phyloP scores from a whole-genome alignment of 495 filamentous ascomycete genomes.

The Hyaloscypha finlandica region DNA sequence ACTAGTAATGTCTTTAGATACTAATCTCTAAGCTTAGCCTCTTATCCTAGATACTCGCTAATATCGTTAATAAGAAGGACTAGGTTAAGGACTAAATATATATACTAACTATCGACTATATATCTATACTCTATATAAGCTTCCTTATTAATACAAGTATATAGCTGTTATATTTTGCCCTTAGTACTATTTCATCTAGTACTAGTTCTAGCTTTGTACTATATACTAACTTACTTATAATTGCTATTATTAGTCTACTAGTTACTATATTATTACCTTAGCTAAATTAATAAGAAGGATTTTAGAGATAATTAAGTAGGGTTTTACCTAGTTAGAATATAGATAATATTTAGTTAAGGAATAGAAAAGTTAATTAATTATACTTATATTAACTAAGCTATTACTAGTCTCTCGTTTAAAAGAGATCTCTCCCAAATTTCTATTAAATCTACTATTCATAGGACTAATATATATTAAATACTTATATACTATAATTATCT shows the following conservation, averaged over 20 bases:
- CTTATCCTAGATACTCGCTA: conserved; percentile 8
- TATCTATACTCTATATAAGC: conserved; percentile 12
- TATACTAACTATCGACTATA: conserved; percentile 17
- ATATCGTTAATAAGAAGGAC: conserved; percentile 7
- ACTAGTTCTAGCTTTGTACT: not conserved
- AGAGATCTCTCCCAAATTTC: too few species aligned
- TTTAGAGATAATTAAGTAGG: not conserved
- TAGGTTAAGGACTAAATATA: conserved; percentile 13
- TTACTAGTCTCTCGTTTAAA: too few species aligned
- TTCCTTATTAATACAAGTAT: not conserved
- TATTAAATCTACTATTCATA: too few species aligned
- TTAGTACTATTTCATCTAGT: not conserved
- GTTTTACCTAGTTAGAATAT: too few species aligned
- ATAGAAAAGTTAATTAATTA: not conserved
- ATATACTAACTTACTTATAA: not conserved
- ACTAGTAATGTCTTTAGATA: not conserved
- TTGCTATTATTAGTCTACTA: not conserved
- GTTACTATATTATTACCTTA: not conserved
- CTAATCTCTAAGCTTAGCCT: conserved; percentile 10
- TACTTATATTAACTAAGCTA: too few species aligned
- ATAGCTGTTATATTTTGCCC: not conserved
- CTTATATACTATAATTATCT: too few species aligned
- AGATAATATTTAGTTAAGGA: not conserved
- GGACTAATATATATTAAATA: too few species aligned
- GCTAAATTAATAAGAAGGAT: conserved; percentile 3